Conservation (phyloP, 352 stramenopile genomes). For the Pythium graminicola region DNA sequence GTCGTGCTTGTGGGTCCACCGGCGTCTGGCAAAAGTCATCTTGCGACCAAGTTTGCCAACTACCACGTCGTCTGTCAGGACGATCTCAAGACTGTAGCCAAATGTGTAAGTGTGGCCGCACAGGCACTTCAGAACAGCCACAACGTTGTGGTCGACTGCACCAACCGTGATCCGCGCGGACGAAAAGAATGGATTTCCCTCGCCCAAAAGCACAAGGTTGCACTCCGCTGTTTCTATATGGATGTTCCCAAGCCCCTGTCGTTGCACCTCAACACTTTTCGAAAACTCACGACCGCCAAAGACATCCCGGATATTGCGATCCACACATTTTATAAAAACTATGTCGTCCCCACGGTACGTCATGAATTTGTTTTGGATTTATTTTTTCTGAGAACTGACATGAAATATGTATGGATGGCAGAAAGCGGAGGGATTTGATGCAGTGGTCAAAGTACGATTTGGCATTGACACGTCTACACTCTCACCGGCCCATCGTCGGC, state of each 20-base stretch:
- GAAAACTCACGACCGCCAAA: conserved; percentile 59
- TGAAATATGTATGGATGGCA: conserved; percentile 23
- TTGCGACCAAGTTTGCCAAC: conserved; percentile 31
- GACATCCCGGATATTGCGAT: conserved; percentile 84
- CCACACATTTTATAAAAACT: conserved; percentile 84
- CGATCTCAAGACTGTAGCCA: conserved; percentile 65
- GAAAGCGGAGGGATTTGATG: conserved; percentile 64
- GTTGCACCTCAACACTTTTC: conserved; percentile 84
- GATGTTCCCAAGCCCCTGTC: conserved; percentile 66
- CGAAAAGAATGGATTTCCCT: conserved; percentile 72
- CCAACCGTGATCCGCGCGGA: conserved; percentile 58
- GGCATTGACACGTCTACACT: conserved; percentile 32
- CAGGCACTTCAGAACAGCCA: conserved; percentile 48
- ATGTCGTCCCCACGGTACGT: conserved; percentile 39
- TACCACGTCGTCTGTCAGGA: conserved; percentile 84
- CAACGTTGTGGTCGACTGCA: conserved; percentile 84
- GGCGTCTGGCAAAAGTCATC: conserved; percentile 70
- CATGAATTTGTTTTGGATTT: neutral
- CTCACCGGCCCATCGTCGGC: conserved; percentile 26
- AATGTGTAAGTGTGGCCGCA: conserved; percentile 62
- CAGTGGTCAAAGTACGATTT: conserved; percentile 69
- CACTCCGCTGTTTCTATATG: conserved; percentile 72
- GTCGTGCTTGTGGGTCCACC: conserved; percentile 66
- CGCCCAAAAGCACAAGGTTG: conserved; percentile 52
- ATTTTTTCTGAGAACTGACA: no score